A percentile compares a stretch with the other conserved stretches of the same genome.
These are phyloP conservation scores for Trypanosoma conorhini DNA, from an alignment of 208 protist species.

Conservation along the genomic window DNA sequence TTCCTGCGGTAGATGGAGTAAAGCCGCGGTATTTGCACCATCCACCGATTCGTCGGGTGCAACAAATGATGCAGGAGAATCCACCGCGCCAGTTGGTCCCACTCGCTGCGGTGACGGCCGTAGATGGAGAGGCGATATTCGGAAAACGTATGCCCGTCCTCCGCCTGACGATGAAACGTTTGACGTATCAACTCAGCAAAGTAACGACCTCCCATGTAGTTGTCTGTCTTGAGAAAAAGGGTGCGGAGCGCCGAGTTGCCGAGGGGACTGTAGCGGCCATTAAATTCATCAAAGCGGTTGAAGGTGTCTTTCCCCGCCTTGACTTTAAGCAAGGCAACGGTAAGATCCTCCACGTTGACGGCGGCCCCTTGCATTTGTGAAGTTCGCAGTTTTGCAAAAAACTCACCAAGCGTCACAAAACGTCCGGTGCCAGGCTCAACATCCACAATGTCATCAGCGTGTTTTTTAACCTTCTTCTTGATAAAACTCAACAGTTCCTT, in stretches of 20 bases:
- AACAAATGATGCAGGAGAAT: slow-evolving; percentile 89
- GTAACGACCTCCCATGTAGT: slow-evolving; percentile 91
- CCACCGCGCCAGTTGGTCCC: slow-evolving; percentile 75
- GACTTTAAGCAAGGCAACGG: slow-evolving; percentile 76
- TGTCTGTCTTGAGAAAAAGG: slow-evolving; percentile 84
- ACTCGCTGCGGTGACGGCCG: slow-evolving; percentile 58
- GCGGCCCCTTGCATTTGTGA: slow-evolving; percentile 8
- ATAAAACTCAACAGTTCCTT: slow-evolving; percentile 73
- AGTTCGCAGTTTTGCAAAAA: slow-evolving; percentile 30
- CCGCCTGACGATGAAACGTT: slow-evolving; percentile 49
- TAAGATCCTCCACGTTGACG: slow-evolving; percentile 47
- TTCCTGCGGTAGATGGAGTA: slow-evolving; percentile 73
- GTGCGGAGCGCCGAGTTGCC: slow-evolving; percentile 62
- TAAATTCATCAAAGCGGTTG: slow-evolving; percentile 93
- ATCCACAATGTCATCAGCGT: slow-evolving; percentile 74
- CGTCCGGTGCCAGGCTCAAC: slow-evolving; percentile 27
- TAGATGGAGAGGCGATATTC: slow-evolving; percentile 91
- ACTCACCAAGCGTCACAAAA: slow-evolving; percentile 29
- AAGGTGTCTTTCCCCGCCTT: slow-evolving; percentile 78
- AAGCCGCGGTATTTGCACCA: slow-evolving; percentile 96
- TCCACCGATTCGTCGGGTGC: slow-evolving; percentile 95
- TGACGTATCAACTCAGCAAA: slow-evolving; percentile 81
- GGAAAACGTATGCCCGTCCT: slow-evolving; percentile 63
- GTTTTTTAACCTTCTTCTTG: slow-evolving; percentile 50
- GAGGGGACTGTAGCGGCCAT: slow-evolving; percentile 83